Evolutionary conservation across 345 rosid species (phyloP), one percentile per base, ranked within the genome.

Genomic region (Sisymbrium irio): DNA sequence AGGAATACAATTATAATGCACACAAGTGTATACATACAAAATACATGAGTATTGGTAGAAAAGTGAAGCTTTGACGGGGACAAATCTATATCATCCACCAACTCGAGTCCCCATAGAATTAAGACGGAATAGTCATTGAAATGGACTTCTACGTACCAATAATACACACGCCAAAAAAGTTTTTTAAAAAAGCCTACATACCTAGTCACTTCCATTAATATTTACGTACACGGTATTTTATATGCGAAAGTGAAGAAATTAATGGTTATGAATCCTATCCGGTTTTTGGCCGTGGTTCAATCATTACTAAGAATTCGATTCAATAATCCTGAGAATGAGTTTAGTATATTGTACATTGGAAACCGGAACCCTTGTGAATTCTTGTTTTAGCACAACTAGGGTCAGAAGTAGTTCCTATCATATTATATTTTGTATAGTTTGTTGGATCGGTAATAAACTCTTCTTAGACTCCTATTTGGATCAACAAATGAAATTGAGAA

Each of bases 51-150:
- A 9, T 12, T 37, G 46, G 25, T 33, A 39, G 33, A 3, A 47
- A 71, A 71, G 33, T 36, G 61, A 39, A 60, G 46, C 19, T 13
- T 50, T 37, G 68, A 71, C 62, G 15, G 53, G 55, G 62, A 71
- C 64, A 73, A 41, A 54, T 53, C 57, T n/a, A 73, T 37, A 44
- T 72, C 75, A 62, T 40, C 61, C 62, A 71, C 68, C 51, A 51
- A 51, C 54, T 40, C 1, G 45, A 73, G 56, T 39, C 39, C 55
- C 76, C 70, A 73, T 63, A 1, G 45, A 41, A n/a, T 54, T 54
- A 30, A 73, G 63, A 42, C 10, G 46, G 14, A 42, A 11, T 54
- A 33, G 19, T 53, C 20, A 22, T 53, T 42, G 56, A 73, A 49
- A 73, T 53, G 42, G 56, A 63, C 57, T 63, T 32, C 19, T 72